Conservation (phyloP, 306 rosid species). For the Inga leiocalycina region DNA sequence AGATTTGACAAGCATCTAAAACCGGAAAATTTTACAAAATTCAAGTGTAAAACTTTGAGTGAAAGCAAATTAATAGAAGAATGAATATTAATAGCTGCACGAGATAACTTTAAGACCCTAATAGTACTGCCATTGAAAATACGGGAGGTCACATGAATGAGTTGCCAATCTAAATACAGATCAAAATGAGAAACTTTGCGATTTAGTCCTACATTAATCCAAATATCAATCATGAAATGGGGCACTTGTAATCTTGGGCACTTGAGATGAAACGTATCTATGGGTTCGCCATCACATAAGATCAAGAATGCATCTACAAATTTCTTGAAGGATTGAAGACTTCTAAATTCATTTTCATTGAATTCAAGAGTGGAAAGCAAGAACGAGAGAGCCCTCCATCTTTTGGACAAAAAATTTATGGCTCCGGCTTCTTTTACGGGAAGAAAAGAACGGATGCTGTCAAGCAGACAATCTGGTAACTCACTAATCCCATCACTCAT, state of each 20-base stretch:
- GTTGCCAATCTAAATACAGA: background rate
- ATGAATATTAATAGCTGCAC: background rate
- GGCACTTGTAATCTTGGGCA: background rate
- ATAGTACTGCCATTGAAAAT: background rate
- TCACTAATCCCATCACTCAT: background rate
- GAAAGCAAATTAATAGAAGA: background rate
- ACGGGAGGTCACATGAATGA: background rate
- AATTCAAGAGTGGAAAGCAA: background rate
- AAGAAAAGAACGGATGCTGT: background rate
- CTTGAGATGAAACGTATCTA: background rate
- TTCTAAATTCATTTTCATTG: background rate
- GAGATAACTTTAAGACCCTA: background rate
- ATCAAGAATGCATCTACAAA: background rate
- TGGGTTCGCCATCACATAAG: background rate
- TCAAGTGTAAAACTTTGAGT: background rate
- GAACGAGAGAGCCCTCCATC: background rate
- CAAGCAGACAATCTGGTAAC: background rate
- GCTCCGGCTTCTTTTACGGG: background rate
- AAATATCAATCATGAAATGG: background rate
- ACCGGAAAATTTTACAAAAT: rapidly evolving
- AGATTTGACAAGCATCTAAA: background rate
- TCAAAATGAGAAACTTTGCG: background rate
- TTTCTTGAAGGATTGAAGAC: background rate
- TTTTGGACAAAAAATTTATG: background rate
- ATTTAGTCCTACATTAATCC: background rate